Evolutionary conservation across 805 yeast genomes (phyloP), one percentile per base, ranked within the genome.

Genomic region (Nakazawaea anatomiae): DNA sequence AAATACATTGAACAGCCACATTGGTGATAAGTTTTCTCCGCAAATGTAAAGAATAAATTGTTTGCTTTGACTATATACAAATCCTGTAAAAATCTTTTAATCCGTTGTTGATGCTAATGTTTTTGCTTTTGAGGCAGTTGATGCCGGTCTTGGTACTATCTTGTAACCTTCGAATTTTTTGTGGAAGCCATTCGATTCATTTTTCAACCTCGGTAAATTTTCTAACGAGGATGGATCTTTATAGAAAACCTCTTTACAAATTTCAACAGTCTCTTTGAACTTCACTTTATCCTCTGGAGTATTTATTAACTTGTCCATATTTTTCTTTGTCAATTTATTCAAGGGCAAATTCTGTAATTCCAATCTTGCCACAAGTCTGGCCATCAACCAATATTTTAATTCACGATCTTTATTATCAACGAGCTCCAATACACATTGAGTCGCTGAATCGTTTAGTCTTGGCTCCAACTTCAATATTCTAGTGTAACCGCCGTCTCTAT

Each of bases 391-490:
- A 56, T 82, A 77, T 58, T 84, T 80, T 74, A 87, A 76, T 63
- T 89, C 96, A 53, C 80, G 71, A 14, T 58, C 55, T 25, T 54
- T 56, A 45, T 60, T 66, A 58, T 87, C 96, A 1, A 92, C 95
- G 45, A 94, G 73, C 67, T 94, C 99, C 49, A 94, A 62, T 7
- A 91, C 83, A 0, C 94, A 83, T 75, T 88, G 94, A 34, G 91
- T 91, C 0, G 97, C 96, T 54, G 83, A 86, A 65, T 94, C 99
- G 51, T 94, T 91, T 44, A 85, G 67, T 57, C 98, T 76, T 14
- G 91, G 89, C 66, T 94, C 98, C 54, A 94, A 72, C 58, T 79
- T 83, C 55, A 90, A 70, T 49, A 92, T 80, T 58, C 98, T 80
- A 3, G 97, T 89, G 70, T 85, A 92, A 1, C 97, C 97, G 54